Conservation (phyloP, 768 basidiomycete species). For the Gelatoporia subvermispora region DNA sequence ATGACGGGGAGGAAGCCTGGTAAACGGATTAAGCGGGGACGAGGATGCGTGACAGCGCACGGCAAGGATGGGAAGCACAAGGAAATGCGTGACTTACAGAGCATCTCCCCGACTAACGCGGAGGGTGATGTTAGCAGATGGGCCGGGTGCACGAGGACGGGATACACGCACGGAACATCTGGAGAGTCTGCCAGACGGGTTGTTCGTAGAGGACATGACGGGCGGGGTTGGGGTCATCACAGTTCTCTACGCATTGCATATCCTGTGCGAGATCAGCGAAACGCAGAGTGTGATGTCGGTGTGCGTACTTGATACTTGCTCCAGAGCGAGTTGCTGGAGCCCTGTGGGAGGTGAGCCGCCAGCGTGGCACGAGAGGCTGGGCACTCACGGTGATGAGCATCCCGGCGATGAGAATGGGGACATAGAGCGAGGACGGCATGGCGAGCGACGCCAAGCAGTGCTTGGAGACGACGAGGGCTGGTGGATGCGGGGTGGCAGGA, state of each 20-base stretch:
- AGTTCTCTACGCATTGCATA: slow-evolving; percentile 98
- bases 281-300: neutral
- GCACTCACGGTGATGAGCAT: slow-evolving; percentile 84
- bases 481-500: neutral
- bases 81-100: slow-evolving; percentile 54
- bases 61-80: slow-evolving; percentile 9
- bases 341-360: slow-evolving; percentile 34
- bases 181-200: slow-evolving; percentile 88
- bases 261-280: slow-evolving; percentile 43
- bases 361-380: neutral
- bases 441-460: slow-evolving; percentile 12
- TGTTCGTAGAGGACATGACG: slow-evolving; percentile 82
- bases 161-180: slow-evolving; percentile 75
- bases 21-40: slow-evolving; percentile 5
- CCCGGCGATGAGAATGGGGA: slow-evolving; percentile 80
- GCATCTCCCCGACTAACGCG: slow-evolving; percentile 83
- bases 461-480: slow-evolving; percentile 1
- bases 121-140: slow-evolving; percentile 28
- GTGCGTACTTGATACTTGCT: slow-evolving; percentile 71
- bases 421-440: slow-evolving; percentile 66
- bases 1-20: slow-evolving; percentile 83
- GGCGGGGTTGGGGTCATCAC: slow-evolving; percentile 55
- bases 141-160: slow-evolving; percentile 7
- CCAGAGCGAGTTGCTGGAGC: slow-evolving; percentile 78
- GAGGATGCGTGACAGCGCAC: slow-evolving; percentile 11